phyloP scores from a whole-genome alignment of 768 basidiomycete species.

The Rubroboletus pulcherrimus region DNA sequence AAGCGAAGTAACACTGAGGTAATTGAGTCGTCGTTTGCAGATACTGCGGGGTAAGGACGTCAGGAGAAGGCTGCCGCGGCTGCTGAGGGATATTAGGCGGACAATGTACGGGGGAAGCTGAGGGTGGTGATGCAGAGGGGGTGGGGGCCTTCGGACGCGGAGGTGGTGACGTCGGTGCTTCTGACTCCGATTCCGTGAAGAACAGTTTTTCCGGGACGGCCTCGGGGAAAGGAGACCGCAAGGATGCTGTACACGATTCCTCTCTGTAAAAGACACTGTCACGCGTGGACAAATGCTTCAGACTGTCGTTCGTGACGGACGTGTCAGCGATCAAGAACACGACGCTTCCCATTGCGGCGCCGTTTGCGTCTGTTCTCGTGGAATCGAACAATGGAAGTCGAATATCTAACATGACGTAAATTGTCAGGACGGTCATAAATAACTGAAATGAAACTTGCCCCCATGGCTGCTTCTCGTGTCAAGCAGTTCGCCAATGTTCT shows the following conservation, averaged over 20 bases:
- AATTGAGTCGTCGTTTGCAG: constrained; percentile 24
- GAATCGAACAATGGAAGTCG: constrained; percentile 33
- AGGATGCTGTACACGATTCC: constrained; percentile 10
- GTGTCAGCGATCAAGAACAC: constrained; percentile 23
- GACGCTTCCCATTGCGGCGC: constrained; percentile 26
- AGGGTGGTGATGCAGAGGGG: constrained; percentile 14
- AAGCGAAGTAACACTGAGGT: constrained; percentile 24
- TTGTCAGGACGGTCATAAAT: constrained; percentile 25
- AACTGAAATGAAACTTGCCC: constrained; percentile 30
- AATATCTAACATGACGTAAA: constrained; percentile 30
- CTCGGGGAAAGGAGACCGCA: constrained; percentile 17
- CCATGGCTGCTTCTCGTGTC: constrained; percentile 25
- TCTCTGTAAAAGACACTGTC: constrained; percentile 18
- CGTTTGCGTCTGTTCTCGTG: constrained; percentile 28
- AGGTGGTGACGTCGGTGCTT: constrained; percentile 19
- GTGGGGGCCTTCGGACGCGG: constrained; percentile 19
- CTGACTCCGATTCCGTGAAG: constrained; percentile 15
- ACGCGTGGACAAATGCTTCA: constrained; percentile 14
- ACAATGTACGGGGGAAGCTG: constrained; percentile 9
- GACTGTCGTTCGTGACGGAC: constrained; percentile 12
- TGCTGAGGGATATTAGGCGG: constrained; percentile 17
- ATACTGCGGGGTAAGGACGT: constrained; percentile 23
- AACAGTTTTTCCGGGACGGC: constrained; percentile 21
- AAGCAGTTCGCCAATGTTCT: constrained; percentile 22
- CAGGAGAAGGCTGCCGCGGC: constrained; percentile 12